Base-by-base conservation (phyloP, 805 yeast genomes). In the Hagleromyces aurorensis region DNA sequence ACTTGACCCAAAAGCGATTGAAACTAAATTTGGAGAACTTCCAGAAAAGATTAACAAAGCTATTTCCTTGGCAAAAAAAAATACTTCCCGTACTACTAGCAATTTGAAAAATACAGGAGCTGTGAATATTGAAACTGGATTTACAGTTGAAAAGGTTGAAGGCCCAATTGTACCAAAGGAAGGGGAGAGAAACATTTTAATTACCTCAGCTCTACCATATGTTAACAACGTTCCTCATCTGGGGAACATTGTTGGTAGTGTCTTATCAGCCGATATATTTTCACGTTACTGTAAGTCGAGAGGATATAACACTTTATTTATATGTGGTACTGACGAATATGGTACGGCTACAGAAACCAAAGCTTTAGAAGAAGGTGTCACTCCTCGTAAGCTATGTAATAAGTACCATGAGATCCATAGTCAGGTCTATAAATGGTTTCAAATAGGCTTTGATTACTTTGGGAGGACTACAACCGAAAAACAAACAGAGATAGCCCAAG, bases 301-400 rank as follows among this genome's bases (percentile, higher is more conserved):
- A 66, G 82, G 85, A 58, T 78, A 79, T 63, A 91, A 87, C 57
- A 68, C 94, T 13, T 64, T 91, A 41, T 91, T 65, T 51, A 62
- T 91, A 34, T 86, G 98, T 61, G 99, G 99, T 63, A 91, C 98
- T 21, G 99, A 91, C 57, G 99, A 91, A 63, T 91, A 91, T 56
- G 99, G 99, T 56, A 91, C 99, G 34, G 99, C 99, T 26, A 91
- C 98, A 10, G 99, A 91, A 61, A 91, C 98, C 16, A 91, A 89
- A 62, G 98, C 98, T 7, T 63, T 91, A 29, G 97, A 89, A 57
- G 98, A 91, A 52, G 77, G 80, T 23, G 80, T 83, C 37, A 71
- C 94, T 3, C 98, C 99, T 28, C 66, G 73, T 47, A 79, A 85
- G 55, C 67, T 91, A 46, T 91, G 97, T 69, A 85, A 80, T 59